Base-by-base conservation (phyloP, 2,329 filamentous ascomycete species). In the Colletotrichum sp. region DNA sequence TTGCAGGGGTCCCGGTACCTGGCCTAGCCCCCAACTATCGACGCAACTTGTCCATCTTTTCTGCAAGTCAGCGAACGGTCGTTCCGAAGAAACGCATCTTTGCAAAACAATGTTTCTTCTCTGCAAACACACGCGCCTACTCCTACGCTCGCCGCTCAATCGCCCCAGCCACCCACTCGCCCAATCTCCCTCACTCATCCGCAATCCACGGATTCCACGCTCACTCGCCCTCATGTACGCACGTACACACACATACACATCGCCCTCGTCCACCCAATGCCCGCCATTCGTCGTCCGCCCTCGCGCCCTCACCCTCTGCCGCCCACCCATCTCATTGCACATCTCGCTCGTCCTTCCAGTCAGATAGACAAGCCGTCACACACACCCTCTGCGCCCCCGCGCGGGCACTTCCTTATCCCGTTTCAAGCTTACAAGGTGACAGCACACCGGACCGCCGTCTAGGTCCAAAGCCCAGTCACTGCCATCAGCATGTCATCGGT, bases 31-130 rank as follows among this genome's bases (percentile, higher is more conserved):
- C n/a, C 55, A 24, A 58, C 48, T 21, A 58, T 52, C 43, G 43
- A 62, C 61, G 30, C 32, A 38, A 24, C 34, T 62, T 36, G 61
- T 55, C 64, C 43, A 52, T 52, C 43, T 21, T 58, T 52, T 52
- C 68, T 71, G 52, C 30, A 62, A 66, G 52, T 56, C 28, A 62
- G 36, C 32, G 55, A 55, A 72, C 70, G 69, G 28, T 38, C 69
- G 72, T 73, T 72, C 64, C 73, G 48, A 72, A 26, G 70, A 73
- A 73, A 75, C 62, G 64, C 70, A 68, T 68, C n/a, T 72, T 32
- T 64, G 62, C 56, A 73, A 75, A 75, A 73, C 73, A 73, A 56
- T 75, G 73, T 73, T 75, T 75, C 64, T 72, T 73, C 38, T 75
- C 68, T 75, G 73, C 73, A 75, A 64, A 75, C 64, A 75, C 70